Conservation (phyloP, 1,139 yeast species). For the Blastobotrys elegans region DNA sequence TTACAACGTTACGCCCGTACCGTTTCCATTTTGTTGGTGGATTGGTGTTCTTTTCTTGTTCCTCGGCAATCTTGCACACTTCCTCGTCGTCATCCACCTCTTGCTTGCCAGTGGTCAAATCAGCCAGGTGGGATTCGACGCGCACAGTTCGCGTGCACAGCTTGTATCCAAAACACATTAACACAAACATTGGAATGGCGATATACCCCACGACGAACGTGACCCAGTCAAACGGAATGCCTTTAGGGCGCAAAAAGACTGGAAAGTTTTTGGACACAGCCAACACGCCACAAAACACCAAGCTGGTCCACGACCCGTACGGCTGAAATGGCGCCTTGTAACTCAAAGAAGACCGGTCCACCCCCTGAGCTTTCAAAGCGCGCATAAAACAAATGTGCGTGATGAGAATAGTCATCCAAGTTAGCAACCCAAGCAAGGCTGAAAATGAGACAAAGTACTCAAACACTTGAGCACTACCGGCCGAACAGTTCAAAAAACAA, state of each 20-base stretch:
- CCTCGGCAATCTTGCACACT: background rate
- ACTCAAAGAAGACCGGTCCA: conserved; percentile 44
- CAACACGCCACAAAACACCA: conserved; percentile 51
- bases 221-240: conserved; percentile 49
- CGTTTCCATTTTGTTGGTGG: background rate
- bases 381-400: conserved; percentile 47
- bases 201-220: conserved; percentile 73
- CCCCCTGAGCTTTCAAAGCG: conserved; percentile 56
- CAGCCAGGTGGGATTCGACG: conserved; percentile 7
- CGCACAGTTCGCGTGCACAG: conserved; percentile 26
- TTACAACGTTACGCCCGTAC: background rate
- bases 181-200: conserved; percentile 62
- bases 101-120: conserved; percentile 3
- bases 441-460: conserved; percentile 52
- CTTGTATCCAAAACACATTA: conserved; percentile 57
- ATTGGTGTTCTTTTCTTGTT: background rate
- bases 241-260: conserved; percentile 45
- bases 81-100: background rate
- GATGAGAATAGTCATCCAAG: conserved; percentile 49
- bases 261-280: conserved; percentile 71
- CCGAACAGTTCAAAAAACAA: conserved; percentile 50
- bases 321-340: conserved; percentile 51
- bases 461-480: conserved; percentile 43
- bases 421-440: conserved; percentile 49
- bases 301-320: conserved; percentile 49